Evolutionary conservation across 768 basidiomycete species (phyloP), one percentile per base, ranked within the genome.

Genomic region (Trametes cubensis): DNA sequence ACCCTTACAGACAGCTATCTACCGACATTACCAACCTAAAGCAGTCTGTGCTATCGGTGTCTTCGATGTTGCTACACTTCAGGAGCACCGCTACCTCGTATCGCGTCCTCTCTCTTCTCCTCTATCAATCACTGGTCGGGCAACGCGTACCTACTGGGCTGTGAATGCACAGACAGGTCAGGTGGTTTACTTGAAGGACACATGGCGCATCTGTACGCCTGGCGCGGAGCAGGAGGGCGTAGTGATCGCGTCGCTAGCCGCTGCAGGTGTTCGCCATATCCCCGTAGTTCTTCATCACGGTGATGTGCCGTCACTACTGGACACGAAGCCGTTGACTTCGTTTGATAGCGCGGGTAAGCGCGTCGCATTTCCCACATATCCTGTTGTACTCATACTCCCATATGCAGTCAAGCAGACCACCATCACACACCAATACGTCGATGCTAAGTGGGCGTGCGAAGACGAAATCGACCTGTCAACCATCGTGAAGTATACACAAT

Each of bases 61-160:
- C n/a, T 18, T 45, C 28, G n/a, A 4, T 11, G n/a, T 23, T 2
- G 26, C 34, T 34, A 34, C 34, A 23, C 6, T 15, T 38, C 28
- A 25, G 2, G 21, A 20, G 28, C 2, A 38, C 0, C 58, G 63
- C 2, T 58, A 41, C 59, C 10, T 65, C 2, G 44, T 57, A 14
- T 64, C 63, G 1, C 46, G 58, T 7, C 55, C 63, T n/a, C 34
- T 61, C 2, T 14, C 60, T 1, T 56, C 59, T 0, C 58, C 63
- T 3, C n/a, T 42, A 7, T 41, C 23, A 38, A 2, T 38, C 46
- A 18, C 15, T 17, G 40, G 40, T 50, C 21, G 55, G 60, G 5
- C 55, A 13, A 61, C 56, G 14, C 60, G 60, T 14, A 60, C 52
- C 1, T 65, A 61, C 45, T 61, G 60, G 64, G 64, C 64, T 4